Evolutionary conservation across 495 filamentous ascomycete genomes (phyloP).

Genomic region (Entonaema liquescens): DNA sequence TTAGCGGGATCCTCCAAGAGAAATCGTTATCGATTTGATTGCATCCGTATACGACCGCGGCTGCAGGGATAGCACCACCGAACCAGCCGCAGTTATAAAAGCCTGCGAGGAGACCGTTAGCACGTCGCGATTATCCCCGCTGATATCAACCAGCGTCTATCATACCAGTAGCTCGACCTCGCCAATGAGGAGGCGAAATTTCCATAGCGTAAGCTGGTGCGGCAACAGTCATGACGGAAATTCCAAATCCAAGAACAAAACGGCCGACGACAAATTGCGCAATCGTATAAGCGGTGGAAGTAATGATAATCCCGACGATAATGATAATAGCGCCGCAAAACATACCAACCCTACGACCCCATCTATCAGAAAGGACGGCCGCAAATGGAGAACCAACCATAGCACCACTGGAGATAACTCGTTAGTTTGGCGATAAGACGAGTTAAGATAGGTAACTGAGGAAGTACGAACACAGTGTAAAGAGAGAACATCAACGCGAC

Average conservation of each 20-base stretch:
- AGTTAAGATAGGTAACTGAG: neutral
- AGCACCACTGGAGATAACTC: constrained; percentile 47
- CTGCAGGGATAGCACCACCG: constrained; percentile 59
- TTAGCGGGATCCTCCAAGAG: constrained; percentile 58
- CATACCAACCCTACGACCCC: constrained; percentile 55
- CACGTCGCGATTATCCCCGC: neutral
- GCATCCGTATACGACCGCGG: constrained; percentile 55
- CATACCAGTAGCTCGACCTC: constrained; percentile 55
- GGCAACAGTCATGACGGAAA: constrained; percentile 59
- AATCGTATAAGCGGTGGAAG: constrained; percentile 47
- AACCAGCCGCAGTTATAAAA: constrained; percentile 65
- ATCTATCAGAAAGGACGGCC: constrained; percentile 55
- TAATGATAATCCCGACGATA: constrained; percentile 58
- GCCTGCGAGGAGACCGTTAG: constrained; percentile 32
- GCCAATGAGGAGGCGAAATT: constrained; percentile 60
- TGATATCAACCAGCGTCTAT: neutral
- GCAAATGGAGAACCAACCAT: constrained; percentile 58
- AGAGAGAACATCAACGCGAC: constrained; percentile 58
- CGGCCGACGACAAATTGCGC: constrained; percentile 59
- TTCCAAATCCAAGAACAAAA: constrained; percentile 62
- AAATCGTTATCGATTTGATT: constrained; percentile 52
- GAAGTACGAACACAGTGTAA: constrained; percentile 54
- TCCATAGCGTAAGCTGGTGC: constrained; percentile 59
- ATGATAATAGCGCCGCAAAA: constrained; percentile 62
- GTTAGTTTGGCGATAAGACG: neutral